Base-by-base conservation (phyloP, 106 monocot genomes). In the Alisma plantagoaquatica region DNA sequence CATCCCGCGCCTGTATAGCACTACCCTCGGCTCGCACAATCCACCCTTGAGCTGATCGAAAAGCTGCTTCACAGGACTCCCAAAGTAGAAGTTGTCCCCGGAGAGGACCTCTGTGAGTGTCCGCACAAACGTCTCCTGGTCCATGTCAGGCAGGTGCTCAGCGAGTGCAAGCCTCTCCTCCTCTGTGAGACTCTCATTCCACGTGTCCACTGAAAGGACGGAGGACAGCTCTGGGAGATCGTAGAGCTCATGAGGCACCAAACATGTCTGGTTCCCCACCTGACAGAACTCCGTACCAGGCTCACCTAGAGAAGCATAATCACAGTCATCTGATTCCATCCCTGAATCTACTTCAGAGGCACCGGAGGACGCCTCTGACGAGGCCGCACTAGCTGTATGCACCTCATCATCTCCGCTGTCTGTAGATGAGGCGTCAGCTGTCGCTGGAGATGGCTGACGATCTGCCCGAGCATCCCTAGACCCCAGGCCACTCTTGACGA, bases 31-130 rank as follows among this genome's bases (percentile, higher is more conserved):
- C 41, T 88, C 84, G 49, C 75, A 84, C 2, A 78, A 22, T 18
- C 94, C 94, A 30, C 80, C 81, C 64, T 71, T 86, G 33, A 86
- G 33, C 31, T 45, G 51, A 23, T 49, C 46, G 33, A 77, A 77
- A 23, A 86, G 51, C 9, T 69, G 22, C 1, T 24, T 8, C 1
- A 86, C 10, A 4, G 86, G 96, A 31, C 72, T 96, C 12, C 73
- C 77, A 54, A 96, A 96, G 51, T 88, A 84, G 43, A 96, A 84
- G 60, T 79, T 84, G 10, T 53, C 33, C 1, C 84, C 88, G 2
- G 64, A 31, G 12, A 96, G 62, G 6, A 96, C 78, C 55, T 96
- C 88, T 25, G 43, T 61, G 5, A 96, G 60, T 14, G 88, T 96
- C 33, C 38, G 32, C 2, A 43, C 43, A 35, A 80, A 81, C 4